Base-by-base conservation (phyloP, 148 eudicot species). In the Arctostaphylos glauca region DNA sequence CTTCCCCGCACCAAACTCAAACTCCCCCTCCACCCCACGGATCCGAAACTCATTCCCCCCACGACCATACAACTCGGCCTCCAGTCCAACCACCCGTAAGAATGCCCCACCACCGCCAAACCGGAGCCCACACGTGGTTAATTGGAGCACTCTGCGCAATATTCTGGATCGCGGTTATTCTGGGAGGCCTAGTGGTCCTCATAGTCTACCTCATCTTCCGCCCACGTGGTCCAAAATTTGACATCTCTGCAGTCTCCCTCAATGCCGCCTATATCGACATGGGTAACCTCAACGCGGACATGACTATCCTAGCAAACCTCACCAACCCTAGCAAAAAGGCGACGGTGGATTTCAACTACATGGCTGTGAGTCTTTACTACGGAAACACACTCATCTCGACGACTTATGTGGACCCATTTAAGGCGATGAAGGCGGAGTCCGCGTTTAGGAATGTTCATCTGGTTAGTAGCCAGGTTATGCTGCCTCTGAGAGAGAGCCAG, bases 211-310 rank as follows among this genome's bases (percentile, higher is more conserved):
- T 95, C 3, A 78, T 89, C 44, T 92, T 86, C 77, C 93, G 91
- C 46, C 98, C 98, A 8, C 87, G 86, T 10, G 88, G 83, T 48
- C 98, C 98, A 1, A 91, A 87, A 49, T 93, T 95, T 6, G 94
- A 92, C 85, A 80, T 95, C 47, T 44, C 93, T 2, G 85, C 67
- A 2, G 93, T 91, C 44, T 86, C 91, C 71, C 91, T 95, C 55
- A 95, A 95, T 41, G 93, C 94, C 3, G 94, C 91, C 67, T 94
- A 93, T 80, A 91, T 95, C n/a, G 98, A 95, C 90, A 81, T 88
- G 90, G 95, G 93, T 9, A 90, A 88, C 79, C 91, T 90, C 73
- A 95, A 95, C 56, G 94, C 92, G 0, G 98, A 95, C 70, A 68
- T 92, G 14, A 91, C 95, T 6, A 52, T 95, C 53, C 90, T 95